Conservation (phyloP, 2,329 filamentous ascomycete species). For the Fusarium kyushuense region DNA sequence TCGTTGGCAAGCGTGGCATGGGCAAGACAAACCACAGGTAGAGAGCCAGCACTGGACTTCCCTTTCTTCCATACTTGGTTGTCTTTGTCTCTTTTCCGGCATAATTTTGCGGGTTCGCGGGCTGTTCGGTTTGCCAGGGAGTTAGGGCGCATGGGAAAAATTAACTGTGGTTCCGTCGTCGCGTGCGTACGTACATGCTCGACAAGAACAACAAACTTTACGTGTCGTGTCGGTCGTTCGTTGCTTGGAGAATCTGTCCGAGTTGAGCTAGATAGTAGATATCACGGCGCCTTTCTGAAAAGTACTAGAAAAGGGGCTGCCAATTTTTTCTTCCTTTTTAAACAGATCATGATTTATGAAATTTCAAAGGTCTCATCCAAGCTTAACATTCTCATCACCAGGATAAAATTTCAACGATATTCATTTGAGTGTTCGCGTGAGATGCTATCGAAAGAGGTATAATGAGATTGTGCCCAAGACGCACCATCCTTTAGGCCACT, state of each 20-base stretch:
- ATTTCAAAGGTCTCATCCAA: constrained; percentile 28
- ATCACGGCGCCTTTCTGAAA: constrained; percentile 34
- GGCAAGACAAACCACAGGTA: constrained; percentile 85
- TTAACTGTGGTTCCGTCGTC: constrained; percentile 37
- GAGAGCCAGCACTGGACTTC: constrained; percentile 39
- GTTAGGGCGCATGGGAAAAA: constrained; percentile 49
- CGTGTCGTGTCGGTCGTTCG: constrained; percentile 26
- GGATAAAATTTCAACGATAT: constrained; percentile 19
- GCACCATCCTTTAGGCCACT: constrained; percentile 29
- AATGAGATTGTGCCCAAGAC: constrained; percentile 45
- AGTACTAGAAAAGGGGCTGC: constrained; percentile 23
- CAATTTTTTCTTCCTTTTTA: constrained; percentile 28
- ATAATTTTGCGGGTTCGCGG: constrained; percentile 39
- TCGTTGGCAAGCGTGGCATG: constrained; percentile 91
- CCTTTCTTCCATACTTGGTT: constrained; percentile 36
- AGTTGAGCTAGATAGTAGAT: constrained; percentile 43
- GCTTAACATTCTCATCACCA: constrained; percentile 12
- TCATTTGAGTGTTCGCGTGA: constrained; percentile 35
- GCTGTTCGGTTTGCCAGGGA: constrained; percentile 48
- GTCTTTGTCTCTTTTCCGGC: constrained; percentile 44
- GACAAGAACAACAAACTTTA: constrained; percentile 18
- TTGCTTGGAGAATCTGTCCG: constrained; percentile 36
- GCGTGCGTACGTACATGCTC: constrained; percentile 28
- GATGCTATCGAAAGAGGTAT: constrained; percentile 48
- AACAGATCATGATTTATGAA: constrained; percentile 47